Percentiles rank a stretch among this genome's conserved stretches.
Conservation (phyloP, 768 basidiomycete species). For the Phylloporus sp. region DNA sequence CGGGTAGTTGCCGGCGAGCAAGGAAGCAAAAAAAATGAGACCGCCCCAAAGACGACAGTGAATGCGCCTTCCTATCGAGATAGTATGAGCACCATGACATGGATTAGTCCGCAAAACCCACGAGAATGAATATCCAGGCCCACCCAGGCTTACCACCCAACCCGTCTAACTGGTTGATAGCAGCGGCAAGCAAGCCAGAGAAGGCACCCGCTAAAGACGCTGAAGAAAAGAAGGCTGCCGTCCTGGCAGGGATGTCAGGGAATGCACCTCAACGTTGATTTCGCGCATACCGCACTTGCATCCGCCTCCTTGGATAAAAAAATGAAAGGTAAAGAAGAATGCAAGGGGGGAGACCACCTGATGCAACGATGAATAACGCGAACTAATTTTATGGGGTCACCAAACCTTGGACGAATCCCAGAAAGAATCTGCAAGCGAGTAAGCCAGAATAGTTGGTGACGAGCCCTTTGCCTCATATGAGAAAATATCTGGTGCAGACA, state of each 20-base stretch:
- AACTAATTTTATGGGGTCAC: not conserved
- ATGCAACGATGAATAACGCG: conserved; percentile 1
- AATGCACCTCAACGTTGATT: not conserved
- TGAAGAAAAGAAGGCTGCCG: conserved; percentile 35
- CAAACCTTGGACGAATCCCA: conserved; percentile 57
- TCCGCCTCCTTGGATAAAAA: conserved; percentile 33
- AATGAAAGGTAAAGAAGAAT: conserved; percentile 53
- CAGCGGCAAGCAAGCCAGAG: conserved; percentile 60
- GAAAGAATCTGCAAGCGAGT: conserved; percentile 43
- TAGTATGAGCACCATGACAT: not conserved
- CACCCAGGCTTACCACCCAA: conserved; percentile 49
- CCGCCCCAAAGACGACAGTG: conserved; percentile 52
- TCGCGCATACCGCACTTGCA: conserved; percentile 21
- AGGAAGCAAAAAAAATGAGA: conserved; percentile 47
- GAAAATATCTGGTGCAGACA: not conserved
- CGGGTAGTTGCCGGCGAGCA: conserved; percentile 38
- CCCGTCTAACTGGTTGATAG: conserved; percentile 54
- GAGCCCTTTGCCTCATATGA: conserved; percentile 33
- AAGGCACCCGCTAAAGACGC: conserved; percentile 56
- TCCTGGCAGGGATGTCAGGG: conserved; percentile 19
- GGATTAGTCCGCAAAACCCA: conserved; percentile 12
- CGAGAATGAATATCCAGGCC: conserved; percentile 59
- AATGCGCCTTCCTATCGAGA: conserved; percentile 51
- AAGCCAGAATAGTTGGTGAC: conserved; percentile 50
- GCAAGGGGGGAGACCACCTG: conserved; percentile 54